Evolutionary conservation across 805 yeast species (phyloP).

Genomic region (Pichia rugopelliculosa): DNA sequence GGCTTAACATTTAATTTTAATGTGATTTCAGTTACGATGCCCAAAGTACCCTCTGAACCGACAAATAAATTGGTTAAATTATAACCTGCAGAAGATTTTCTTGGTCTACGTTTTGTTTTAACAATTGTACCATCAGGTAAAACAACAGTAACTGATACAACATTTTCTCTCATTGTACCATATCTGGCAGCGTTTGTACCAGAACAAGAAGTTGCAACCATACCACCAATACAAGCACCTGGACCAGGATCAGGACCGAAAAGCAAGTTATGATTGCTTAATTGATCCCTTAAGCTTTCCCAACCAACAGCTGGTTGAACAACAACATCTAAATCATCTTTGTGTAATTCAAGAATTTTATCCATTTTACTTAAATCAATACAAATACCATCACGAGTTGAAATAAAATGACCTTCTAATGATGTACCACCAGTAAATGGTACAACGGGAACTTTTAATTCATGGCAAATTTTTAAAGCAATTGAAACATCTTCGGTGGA

Average conservation of each 20-base stretch:
- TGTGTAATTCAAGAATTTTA: constrained; percentile 47
- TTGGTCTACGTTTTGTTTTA: constrained; percentile 67
- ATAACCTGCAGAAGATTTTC: constrained; percentile 76
- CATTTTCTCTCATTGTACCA: constrained; percentile 76
- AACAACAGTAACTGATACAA: constrained; percentile 62
- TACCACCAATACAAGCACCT: constrained; percentile 75
- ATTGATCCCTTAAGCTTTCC: constrained; percentile 55
- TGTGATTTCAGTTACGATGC: constrained; percentile 63
- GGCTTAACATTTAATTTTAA: constrained; percentile 60
- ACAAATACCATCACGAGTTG: constrained; percentile 57
- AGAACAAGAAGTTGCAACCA: constrained; percentile 70
- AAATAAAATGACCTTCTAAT: constrained; percentile 70
- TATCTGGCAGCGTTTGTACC: constrained; percentile 75
- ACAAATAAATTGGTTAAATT: constrained; percentile 69
- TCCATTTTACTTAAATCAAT: constrained; percentile 60
- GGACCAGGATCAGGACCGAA: constrained; percentile 80
- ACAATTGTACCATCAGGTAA: constrained; percentile 73
- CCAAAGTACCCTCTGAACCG: constrained; percentile 80
- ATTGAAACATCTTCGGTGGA: constrained; percentile 60
- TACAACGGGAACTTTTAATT: constrained; percentile 57
- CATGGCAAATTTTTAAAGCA: constrained; percentile 55
- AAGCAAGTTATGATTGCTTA: constrained; percentile 42
- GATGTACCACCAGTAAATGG: constrained; percentile 77
- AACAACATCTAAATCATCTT: constrained; percentile 59
- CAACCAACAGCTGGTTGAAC: constrained; percentile 79